Base-by-base conservation (phyloP, 2,329 filamentous ascomycete species). In the Scleromitrula shiraiana region DNA sequence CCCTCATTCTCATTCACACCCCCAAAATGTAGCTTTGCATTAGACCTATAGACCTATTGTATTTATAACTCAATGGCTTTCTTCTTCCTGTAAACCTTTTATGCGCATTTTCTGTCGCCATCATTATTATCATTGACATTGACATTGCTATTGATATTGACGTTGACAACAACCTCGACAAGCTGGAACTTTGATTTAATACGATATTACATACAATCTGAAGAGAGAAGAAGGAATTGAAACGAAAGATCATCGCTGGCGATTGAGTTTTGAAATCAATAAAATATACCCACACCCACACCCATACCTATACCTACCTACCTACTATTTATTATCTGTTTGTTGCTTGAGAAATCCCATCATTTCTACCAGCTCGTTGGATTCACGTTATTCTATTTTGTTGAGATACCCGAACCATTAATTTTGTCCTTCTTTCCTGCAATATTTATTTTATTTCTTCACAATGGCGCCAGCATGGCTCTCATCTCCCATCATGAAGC, bases 221-320 rank as follows among this genome's bases (percentile, higher is more conserved):
- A 7, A 19, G 35, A 46, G 20, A 20, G 24, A 19, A 23, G 12
- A 7, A 15, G n/a, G 1, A 14, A 22, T 24, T 12, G 7, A 9
- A 8, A 32, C 19, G 15, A n/a, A 30, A 19, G 12, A 40, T 41
- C 35, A 41, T 46, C 43, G 43, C 43, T 41, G 43, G 43, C 43
- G 43, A 46, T 30, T 46, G 36, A 41, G n/a, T n/a, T 12, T 41
- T 37, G 15, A 43, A 43, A n/a, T n/a, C n/a, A n/a, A n/a, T n/a
- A n/a, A n/a, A n/a, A n/a, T n/a, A n/a, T n/a, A n/a, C n/a, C n/a
- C n/a, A n/a, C 26, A 27, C 12, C 7, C 26, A 27, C 12, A 27
- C 12, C 7, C 12, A 27, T 27, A 27, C 26, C 7, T 27, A 27
- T 27, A 27, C 12, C 7, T 27, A 27, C 26, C 12, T 5, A 27